These are phyloP conservation scores for Colletotrichum sp. DNA, from an alignment of 2,329 filamentous ascomycete species.

Conservation along the genomic window DNA sequence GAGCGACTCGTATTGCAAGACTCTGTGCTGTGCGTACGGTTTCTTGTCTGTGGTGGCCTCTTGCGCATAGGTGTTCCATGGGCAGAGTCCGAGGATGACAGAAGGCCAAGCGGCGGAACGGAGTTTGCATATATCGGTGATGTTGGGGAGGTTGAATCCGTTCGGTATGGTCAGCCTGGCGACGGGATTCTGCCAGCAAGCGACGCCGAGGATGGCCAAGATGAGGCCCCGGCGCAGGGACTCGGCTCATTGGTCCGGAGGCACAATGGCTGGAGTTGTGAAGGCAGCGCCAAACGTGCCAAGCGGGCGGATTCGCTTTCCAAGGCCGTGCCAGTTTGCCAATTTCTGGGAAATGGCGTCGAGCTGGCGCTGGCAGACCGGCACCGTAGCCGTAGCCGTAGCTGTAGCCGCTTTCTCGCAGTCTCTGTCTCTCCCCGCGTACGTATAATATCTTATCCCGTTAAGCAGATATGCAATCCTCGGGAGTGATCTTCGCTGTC, in stretches of 20 bases:
- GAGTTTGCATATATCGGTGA: background rate
- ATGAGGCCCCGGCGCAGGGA: background rate
- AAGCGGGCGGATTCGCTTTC: background rate
- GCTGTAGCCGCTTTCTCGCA: background rate
- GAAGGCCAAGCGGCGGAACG: constrained; percentile 6
- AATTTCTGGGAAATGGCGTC: background rate
- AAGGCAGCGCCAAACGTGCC: constrained; percentile 1
- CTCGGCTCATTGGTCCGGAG: background rate
- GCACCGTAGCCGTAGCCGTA: background rate
- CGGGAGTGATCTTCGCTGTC: background rate
- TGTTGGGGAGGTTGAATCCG: background rate
- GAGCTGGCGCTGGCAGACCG: background rate
- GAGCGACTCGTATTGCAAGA: background rate
- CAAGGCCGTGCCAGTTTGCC: background rate
- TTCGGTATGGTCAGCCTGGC: background rate
- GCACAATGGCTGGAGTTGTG: background rate
- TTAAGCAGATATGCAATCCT: background rate
- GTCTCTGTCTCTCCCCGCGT: background rate
- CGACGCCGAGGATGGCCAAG: constrained; percentile 1
- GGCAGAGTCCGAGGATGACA: background rate
- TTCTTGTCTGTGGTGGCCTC: too few relatives aligned
- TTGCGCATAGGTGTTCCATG: background rate
- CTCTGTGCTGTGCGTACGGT: background rate
- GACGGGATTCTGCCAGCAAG: background rate
- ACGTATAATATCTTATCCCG: background rate